phyloP scores from a whole-genome alignment of 805 yeast species.

The Metschnikowia cubensis region DNA sequence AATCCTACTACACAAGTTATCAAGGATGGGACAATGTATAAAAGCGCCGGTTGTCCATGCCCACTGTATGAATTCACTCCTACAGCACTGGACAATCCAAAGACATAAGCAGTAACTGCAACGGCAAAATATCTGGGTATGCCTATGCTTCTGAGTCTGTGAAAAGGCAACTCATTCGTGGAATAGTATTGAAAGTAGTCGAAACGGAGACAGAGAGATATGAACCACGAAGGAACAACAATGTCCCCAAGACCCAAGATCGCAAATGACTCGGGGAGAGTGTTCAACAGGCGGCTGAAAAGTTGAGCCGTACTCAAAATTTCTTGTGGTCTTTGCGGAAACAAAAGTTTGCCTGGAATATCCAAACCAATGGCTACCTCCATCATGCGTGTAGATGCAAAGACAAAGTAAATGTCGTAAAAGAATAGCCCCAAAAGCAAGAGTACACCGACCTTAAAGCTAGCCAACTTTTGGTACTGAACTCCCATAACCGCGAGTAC shows the following conservation, averaged over 20 bases:
- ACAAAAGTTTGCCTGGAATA: constrained; percentile 48
- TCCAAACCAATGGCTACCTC: constrained; percentile 55
- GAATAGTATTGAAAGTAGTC: constrained; percentile 40
- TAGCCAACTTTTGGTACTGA: constrained; percentile 33
- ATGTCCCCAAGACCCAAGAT: constrained; percentile 66
- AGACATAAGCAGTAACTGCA: constrained; percentile 44
- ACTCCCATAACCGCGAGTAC: constrained; percentile 45
- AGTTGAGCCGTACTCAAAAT: background rate
- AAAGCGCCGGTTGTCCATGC: constrained; percentile 63
- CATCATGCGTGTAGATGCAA: constrained; percentile 57
- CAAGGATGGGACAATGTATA: constrained; percentile 56
- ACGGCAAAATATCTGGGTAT: constrained; percentile 44
- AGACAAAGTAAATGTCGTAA: constrained; percentile 67
- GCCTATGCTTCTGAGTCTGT: constrained; percentile 31
- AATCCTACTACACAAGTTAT: constrained; percentile 27
- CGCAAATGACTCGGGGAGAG: constrained; percentile 13
- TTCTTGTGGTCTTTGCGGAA: constrained; percentile 31
- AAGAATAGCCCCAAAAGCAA: constrained; percentile 48
- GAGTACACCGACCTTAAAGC: constrained; percentile 43
- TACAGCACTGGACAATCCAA: constrained; percentile 45
- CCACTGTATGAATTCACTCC: constrained; percentile 34
- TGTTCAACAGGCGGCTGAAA: background rate
- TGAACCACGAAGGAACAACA: constrained; percentile 54
- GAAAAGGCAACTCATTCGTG: constrained; percentile 15
- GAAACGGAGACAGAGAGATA: constrained; percentile 50